phyloP scores from a whole-genome alignment of 2,329 filamentous ascomycete genomes.

The Botryotinia globosa region DNA sequence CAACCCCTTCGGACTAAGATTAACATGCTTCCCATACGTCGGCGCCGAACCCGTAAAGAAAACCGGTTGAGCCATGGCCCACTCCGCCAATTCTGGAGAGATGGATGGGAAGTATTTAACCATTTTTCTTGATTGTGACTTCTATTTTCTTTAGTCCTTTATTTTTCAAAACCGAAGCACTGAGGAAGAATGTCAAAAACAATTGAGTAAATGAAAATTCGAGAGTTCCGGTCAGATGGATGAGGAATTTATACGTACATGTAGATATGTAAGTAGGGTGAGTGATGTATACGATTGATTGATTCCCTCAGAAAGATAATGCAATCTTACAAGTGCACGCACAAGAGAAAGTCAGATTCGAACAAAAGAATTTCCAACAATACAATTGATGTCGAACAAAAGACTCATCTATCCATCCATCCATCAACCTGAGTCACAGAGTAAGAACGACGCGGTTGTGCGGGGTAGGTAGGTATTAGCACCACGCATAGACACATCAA shows the following conservation, averaged over 20 bases:
- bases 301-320: neutral
- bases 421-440: neutral
- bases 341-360: neutral
- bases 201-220: neutral
- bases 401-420: neutral
- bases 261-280: neutral
- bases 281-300: neutral
- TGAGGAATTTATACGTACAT: neutral
- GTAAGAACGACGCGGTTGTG: neutral
- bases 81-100: slow-evolving; percentile 54
- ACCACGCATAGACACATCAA: neutral
- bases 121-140: neutral
- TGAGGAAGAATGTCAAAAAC: neutral
- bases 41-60: slow-evolving; percentile 77
- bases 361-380: neutral
- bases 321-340: too few relatives aligned
- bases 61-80: slow-evolving; percentile 65
- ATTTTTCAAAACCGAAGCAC: too few relatives aligned
- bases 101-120: slow-evolving; percentile 48
- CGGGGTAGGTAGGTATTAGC: neutral
- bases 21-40: slow-evolving; percentile 65
- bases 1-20: slow-evolving; percentile 75
- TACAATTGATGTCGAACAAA: neutral
- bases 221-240: neutral
- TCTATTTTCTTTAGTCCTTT: neutral